Conservation (phyloP, 192 early-diverging fungal genomes). For the Coemansia umbellata region DNA sequence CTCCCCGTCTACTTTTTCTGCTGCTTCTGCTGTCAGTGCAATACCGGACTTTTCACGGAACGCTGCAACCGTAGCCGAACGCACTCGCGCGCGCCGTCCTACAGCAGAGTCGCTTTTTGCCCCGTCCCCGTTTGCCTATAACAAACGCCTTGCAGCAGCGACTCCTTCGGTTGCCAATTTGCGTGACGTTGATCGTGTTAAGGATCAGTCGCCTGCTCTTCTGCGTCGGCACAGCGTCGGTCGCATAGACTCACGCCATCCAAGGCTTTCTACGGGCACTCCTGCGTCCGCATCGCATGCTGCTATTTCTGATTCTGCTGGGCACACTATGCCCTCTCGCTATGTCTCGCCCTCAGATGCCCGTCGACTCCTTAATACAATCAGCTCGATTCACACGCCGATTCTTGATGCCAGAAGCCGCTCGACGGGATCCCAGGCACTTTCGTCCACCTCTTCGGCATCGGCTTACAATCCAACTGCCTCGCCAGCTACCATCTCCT, state of each 20-base stretch:
- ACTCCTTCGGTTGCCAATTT: constrained; percentile 39
- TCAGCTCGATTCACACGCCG: constrained; percentile 38
- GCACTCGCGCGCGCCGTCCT: constrained; percentile 16
- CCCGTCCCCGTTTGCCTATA: constrained; percentile 49
- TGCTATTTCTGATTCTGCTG: not conserved
- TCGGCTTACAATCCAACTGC: not conserved
- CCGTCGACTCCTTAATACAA: constrained; percentile 42
- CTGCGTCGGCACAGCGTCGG: constrained; percentile 39
- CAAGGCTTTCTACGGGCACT: constrained; percentile 4
- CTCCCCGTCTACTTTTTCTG: not conserved
- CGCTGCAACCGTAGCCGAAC: constrained; percentile 23
- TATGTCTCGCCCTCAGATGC: constrained; percentile 35
- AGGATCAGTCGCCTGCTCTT: constrained; percentile 15
- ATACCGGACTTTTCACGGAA: not conserved
- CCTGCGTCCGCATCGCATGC: not conserved
- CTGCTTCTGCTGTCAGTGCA: not conserved
- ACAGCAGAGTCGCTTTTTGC: constrained; percentile 40
- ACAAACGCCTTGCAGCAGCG: constrained; percentile 37
- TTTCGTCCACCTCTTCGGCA: not conserved
- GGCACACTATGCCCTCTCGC: not conserved
- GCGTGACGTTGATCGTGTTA: constrained; percentile 36
- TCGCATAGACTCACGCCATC: constrained; percentile 10
- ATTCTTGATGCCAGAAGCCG: constrained; percentile 35
- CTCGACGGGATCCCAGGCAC: not conserved
- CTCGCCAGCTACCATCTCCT: not conserved